Percentiles rank a stretch among this genome's conserved stretches.
Conservation (phyloP, 2,329 filamentous ascomycete genomes). For the Capronia americana region DNA sequence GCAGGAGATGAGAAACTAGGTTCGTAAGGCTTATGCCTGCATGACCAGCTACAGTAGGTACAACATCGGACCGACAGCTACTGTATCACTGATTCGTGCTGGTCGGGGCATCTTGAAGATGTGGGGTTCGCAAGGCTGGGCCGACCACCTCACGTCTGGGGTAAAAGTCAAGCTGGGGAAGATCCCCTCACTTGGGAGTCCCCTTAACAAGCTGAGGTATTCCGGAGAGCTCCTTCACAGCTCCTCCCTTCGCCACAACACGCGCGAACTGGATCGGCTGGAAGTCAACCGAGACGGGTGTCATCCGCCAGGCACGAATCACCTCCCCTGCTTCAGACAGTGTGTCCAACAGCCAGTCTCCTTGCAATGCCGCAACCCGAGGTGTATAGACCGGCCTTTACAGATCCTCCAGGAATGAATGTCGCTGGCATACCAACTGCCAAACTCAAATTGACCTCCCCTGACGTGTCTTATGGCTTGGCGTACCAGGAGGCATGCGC, state of each 20-base stretch:
- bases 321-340: not conserved
- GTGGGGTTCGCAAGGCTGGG: slow-evolving; percentile 10
- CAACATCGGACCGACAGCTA: not conserved
- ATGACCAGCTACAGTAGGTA: not conserved
- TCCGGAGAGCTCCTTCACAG: not conserved
- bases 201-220: not conserved
- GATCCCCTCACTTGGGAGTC: slow-evolving; percentile 14
- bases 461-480: slow-evolving; percentile 19
- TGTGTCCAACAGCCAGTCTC: not conserved
- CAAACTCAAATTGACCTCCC: slow-evolving; percentile 18
- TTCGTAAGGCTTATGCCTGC: not conserved
- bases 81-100: not conserved
- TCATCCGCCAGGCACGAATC: not conserved
- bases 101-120: not conserved
- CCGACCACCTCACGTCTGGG: slow-evolving; percentile 8
- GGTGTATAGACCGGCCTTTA: slow-evolving; percentile 18
- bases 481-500: slow-evolving; percentile 16
- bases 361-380: slow-evolving; percentile 13
- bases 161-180: not conserved
- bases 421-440: slow-evolving; percentile 19
- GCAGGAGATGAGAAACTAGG: not conserved
- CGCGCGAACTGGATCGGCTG: not conserved
- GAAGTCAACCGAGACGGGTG: not conserved
- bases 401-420: slow-evolving; percentile 20
- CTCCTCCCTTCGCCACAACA: not conserved